Base-by-base conservation (phyloP, 345 rosid genomes). In the Moringa oleifera region DNA sequence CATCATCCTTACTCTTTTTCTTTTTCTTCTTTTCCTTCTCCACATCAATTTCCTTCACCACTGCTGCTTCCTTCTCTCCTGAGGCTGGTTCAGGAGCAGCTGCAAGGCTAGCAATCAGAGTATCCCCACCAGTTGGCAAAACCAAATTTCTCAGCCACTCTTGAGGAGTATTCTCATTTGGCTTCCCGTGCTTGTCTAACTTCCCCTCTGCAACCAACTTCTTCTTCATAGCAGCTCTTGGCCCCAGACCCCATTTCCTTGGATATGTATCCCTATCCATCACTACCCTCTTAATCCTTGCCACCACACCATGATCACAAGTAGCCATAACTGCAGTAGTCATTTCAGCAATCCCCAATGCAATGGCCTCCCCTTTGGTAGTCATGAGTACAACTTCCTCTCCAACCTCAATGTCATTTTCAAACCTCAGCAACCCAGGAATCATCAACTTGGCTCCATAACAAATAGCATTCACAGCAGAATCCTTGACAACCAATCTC, bases 231-330 rank as follows among this genome's bases (percentile, higher is more conserved):
- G 88, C 82, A n/a, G 96, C 95, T 56, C 79, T 77, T 0, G 96
- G 98, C 10, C 98, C 96, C 74, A 92, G 80, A 0, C 96, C 98
- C 98, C 98, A 89, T 36, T 92, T 92, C 80, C 96, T 87, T 0
- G 98, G 98, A 68, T 92, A 92, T 20, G 95, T 92, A 62, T 92
- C 98, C 73, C 98, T 79, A 63, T 92, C 98, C 98, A 92, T 92
- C 62, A 93, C 98, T 12, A 93, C 98, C 59, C 98, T 80, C 79
- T 93, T 93, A 69, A 93, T 93, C 88, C 83, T 90, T 0, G 98
- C 97, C 57, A 93, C 98, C 62, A 90, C 85, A 20, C 98, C 98
- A 28, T 93, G 97, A 74, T 93, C 98, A 71, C 97, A 88, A 0
- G 96, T 87, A 12, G 97, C 97, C 81, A 93, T 93, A 31, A 87